phyloP scores from a whole-genome alignment of 495 filamentous ascomycete species.

The Penicillium bialowiezense region DNA sequence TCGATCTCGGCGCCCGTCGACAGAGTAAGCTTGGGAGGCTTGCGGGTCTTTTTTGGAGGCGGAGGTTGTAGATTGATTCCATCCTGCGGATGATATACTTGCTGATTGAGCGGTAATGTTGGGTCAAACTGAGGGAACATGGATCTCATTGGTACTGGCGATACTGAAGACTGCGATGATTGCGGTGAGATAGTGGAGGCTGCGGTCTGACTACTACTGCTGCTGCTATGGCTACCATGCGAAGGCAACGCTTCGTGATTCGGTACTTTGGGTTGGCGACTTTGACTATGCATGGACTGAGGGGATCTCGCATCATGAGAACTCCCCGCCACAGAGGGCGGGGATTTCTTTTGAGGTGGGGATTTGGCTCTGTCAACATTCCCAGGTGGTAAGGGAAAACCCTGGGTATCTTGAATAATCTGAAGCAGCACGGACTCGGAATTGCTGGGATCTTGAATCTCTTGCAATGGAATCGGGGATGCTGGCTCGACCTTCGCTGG shows the following conservation, averaged over 20 bases:
- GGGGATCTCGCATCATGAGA: constrained; percentile 14
- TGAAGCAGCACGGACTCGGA: constrained; percentile 40
- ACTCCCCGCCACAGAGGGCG: constrained; percentile 9
- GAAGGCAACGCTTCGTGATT: constrained; percentile 13
- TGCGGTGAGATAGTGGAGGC: constrained; percentile 42
- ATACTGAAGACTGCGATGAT: constrained; percentile 27
- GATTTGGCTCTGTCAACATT: constrained; percentile 21
- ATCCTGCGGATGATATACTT: constrained; percentile 62
- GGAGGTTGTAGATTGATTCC: constrained; percentile 40
- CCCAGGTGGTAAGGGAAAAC: constrained; percentile 24
- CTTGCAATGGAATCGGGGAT: constrained; percentile 36
- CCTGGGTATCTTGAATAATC: constrained; percentile 39
- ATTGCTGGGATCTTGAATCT: constrained; percentile 29
- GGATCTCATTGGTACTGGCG: constrained; percentile 54
- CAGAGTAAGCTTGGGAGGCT: constrained; percentile 30
- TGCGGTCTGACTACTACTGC: constrained; percentile 10
- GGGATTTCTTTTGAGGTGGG: neutral
- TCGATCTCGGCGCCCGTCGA: constrained; percentile 38
- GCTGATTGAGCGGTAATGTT: constrained; percentile 61
- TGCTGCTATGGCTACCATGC: constrained; percentile 30
- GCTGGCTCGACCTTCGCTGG: constrained; percentile 26
- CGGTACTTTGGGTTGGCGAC: constrained; percentile 17
- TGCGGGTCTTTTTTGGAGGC: constrained; percentile 18
- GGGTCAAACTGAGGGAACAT: constrained; percentile 86
- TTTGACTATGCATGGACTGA: constrained; percentile 23